Evolutionary conservation across 1,284 basidiomycete species (phyloP).

Genomic region (Papiliotrema flavescens): DNA sequence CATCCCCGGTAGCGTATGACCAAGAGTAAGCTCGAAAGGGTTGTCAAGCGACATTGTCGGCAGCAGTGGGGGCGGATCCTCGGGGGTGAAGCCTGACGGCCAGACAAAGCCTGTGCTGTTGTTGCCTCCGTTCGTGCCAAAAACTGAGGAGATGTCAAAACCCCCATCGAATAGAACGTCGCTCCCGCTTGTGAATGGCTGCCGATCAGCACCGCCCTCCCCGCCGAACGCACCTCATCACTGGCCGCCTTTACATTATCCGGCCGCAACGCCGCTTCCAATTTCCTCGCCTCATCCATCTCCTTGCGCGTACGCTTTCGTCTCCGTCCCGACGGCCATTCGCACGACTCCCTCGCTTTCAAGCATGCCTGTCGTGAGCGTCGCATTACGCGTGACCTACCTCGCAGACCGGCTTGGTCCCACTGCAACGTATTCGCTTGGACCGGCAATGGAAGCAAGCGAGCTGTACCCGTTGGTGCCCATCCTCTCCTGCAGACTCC

Average conservation of each 20-base stretch:
- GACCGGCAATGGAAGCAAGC: constrained; percentile 46
- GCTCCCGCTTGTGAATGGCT: no score
- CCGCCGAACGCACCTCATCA: background rate
- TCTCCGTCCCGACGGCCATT: constrained; percentile 47
- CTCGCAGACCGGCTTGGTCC: constrained; percentile 42
- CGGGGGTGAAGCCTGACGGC: constrained; percentile 4
- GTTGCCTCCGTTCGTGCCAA: background rate
- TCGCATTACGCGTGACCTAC: constrained; percentile 6
- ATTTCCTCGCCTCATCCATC: constrained; percentile 49
- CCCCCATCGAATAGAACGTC: background rate
- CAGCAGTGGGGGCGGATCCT: background rate
- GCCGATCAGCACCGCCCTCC: no score
- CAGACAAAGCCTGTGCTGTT: background rate
- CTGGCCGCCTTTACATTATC: constrained; percentile 1
- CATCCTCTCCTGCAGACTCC: background rate
- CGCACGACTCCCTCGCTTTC: constrained; percentile 42
- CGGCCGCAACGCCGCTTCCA: constrained; percentile 18
- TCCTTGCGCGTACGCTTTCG: constrained; percentile 49
- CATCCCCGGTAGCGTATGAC: constrained; percentile 19
- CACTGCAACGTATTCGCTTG: constrained; percentile 49
- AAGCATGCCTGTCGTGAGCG: constrained; percentile 30
- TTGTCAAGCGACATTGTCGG: background rate
- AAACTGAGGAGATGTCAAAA: background rate
- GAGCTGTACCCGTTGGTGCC: constrained; percentile 26
- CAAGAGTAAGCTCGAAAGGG: background rate